These are phyloP conservation scores for Paratinospora sagittata DNA, from an alignment of 164 flowering plant species.

Conservation along the genomic window DNA sequence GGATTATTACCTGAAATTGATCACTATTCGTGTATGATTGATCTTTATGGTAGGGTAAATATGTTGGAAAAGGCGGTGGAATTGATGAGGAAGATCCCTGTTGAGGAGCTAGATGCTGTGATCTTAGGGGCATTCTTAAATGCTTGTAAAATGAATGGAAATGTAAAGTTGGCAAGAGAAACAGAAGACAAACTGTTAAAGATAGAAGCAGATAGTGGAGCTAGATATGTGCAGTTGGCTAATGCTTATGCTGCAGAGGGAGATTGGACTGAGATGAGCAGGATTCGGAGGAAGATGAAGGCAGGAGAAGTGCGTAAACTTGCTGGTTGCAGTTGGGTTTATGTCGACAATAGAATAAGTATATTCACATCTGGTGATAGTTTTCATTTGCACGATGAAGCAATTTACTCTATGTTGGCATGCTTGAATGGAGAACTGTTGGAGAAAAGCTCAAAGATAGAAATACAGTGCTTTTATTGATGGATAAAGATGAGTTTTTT, in stretches of 20 bases:
- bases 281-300: constrained; percentile 74
- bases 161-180: constrained; percentile 36
- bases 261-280: constrained; percentile 67
- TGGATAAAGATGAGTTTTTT: too few species aligned
- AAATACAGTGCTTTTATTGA: background rate
- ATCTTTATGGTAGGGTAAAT: constrained; percentile 66
- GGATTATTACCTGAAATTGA: constrained; percentile 53
- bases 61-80: constrained; percentile 45
- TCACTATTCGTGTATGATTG: constrained; percentile 85
- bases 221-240: constrained; percentile 79
- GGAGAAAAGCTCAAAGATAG: constrained; percentile 1
- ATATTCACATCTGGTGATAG: constrained; percentile 55
- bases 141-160: constrained; percentile 53
- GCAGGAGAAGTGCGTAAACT: constrained; percentile 47
- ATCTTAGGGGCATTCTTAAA: constrained; percentile 58
- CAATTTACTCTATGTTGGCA: constrained; percentile 38
- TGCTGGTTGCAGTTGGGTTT: constrained; percentile 85
- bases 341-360: constrained; percentile 39
- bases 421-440: constrained; percentile 37
- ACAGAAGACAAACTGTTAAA: constrained; percentile 49
- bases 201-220: constrained; percentile 47
- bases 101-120: constrained; percentile 45
- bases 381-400: constrained; percentile 43
- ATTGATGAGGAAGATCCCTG: constrained; percentile 46
- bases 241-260: constrained; percentile 74